Evolutionary conservation across 306 rosid genomes (phyloP), one percentile per base, ranked within the genome.

Genomic region (Gastrolobium villosum): DNA sequence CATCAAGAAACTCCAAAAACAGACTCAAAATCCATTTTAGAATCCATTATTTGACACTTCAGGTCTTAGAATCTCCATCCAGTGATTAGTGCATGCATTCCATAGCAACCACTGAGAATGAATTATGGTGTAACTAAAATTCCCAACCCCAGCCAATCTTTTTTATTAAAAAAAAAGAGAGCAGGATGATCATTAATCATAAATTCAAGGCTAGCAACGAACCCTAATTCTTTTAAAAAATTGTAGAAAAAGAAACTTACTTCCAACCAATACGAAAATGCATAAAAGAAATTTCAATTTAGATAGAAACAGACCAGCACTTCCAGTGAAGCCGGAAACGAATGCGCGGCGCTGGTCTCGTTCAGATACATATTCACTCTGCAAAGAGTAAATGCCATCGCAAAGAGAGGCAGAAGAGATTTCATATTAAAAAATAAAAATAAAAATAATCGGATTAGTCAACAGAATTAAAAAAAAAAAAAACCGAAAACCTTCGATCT

Each of bases 361-460:
- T 0, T 82, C 88, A 50, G 99, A 96, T 10, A 96, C 99, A 76
- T 96, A 96, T 86, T 96, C 99, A 68, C 99, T 93, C 99, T 96
- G 94, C 89, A 86, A 77, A 64, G 90, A 74, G 88, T 80, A 82
- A 77, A 39, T 28, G 32, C 30, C 56, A 71, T 34, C 5, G 43
- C 15, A 70, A 5, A 83, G 14, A 26, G 45, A 68, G 3, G 39
- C 34, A 26, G 13, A 34, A 40, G 5, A 53, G 28, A 48, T 1
- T 15, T 69, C 15, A 6, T 10, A 41, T 49, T 48, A 13, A 43
- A 45, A 46, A 43, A 41, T 4, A n/a, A 41, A 28, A 69, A 62
- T 3, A 56, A 62, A 6, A 2, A 31, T 46, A 60, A 74, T 10
- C 39, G 8, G 31, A 67, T 70, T 54, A 74, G 28, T 44, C 14